Conservation (phyloP, 495 filamentous ascomycete species). For the Penicillium argentinense region DNA sequence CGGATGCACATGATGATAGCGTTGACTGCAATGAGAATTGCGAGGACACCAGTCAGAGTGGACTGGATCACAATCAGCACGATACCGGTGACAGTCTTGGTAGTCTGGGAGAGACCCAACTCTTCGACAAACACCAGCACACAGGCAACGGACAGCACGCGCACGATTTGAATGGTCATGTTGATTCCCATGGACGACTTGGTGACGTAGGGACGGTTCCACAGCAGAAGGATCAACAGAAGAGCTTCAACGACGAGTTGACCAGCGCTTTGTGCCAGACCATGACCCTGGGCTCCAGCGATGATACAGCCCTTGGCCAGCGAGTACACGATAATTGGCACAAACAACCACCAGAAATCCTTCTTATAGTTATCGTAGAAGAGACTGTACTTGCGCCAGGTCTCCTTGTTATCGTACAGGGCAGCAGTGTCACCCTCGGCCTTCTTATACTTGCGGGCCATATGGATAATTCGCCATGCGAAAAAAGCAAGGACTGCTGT, state of each 20-base stretch:
- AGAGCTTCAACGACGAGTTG: constrained; percentile 80
- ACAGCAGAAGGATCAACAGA: constrained; percentile 69
- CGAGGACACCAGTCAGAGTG: constrained; percentile 76
- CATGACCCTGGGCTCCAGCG: constrained; percentile 83
- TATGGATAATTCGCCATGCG: constrained; percentile 74
- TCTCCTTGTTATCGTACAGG: constrained; percentile 85
- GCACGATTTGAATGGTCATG: constrained; percentile 88
- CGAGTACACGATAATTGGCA: constrained; percentile 89
- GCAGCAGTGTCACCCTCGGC: constrained; percentile 68
- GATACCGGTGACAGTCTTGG: constrained; percentile 91
- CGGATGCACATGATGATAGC: constrained; percentile 78
- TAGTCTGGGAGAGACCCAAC: constrained; percentile 85
- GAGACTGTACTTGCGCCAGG: constrained; percentile 92
- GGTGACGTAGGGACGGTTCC: constrained; percentile 82
- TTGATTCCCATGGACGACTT: constrained; percentile 91
- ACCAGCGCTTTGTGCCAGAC: constrained; percentile 72
- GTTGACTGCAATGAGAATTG: constrained; percentile 88
- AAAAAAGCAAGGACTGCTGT: constrained; percentile 78
- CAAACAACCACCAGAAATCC: constrained; percentile 94
- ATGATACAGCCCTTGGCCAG: constrained; percentile 87
- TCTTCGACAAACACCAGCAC: constrained; percentile 93
- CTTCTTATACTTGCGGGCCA: constrained; percentile 72
- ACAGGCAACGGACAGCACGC: constrained; percentile 86
- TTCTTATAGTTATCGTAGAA: constrained; percentile 96
- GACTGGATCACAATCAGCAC: constrained; percentile 89